Base-by-base conservation (phyloP, 805 yeast genomes). In the Lachancea cidri region DNA sequence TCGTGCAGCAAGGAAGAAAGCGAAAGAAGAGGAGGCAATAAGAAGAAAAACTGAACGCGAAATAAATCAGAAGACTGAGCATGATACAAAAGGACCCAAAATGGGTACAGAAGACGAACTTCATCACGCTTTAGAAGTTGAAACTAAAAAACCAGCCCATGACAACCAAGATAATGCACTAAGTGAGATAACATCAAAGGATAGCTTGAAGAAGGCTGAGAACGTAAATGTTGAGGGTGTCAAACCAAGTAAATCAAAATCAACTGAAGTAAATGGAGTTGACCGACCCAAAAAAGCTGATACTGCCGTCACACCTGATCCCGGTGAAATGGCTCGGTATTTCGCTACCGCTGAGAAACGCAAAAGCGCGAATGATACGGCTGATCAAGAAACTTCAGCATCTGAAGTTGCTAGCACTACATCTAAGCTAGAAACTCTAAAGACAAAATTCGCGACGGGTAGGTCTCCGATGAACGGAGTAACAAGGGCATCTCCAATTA, bases 11-110 rank as follows among this genome's bases (percentile, higher is more conserved):
- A 39, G 41, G 35, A 40, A 29, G 29, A 36, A 39, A 33, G 35
- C 30, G 11, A 40, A 34, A 29, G 38, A 49, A 27, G 41, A 46
- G 34, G 49, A 42, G 27, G 39, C 35, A 2, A 20, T 39, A 6
- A 39, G 20, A 24, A 41, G 42, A 35, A 38, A 35, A 32, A 37
- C 34, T 15, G 49, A 44, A 31, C 29, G 36, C 3, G 39, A 30
- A 16, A 20, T 38, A 14, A 34, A 35, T 30, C 17, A 33, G 29
- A 35, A 8, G 14, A 25, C 29, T 30, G 32, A 31, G 41, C 29
- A 17, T 35, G 22, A 27, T 22, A 42, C 22, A 35, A 27, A 24
- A 15, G 27, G n/a, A n/a, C n/a, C n/a, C n/a, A n/a, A n/a, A n/a
- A n/a, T n/a, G n/a, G n/a, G n/a, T n/a, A n/a, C n/a, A n/a, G n/a